Percentiles rank a stretch among this genome's conserved stretches.
phyloP scores from a whole-genome alignment of 2,329 filamentous ascomycete genomes.

The Pseudogymnoascus sp. region DNA sequence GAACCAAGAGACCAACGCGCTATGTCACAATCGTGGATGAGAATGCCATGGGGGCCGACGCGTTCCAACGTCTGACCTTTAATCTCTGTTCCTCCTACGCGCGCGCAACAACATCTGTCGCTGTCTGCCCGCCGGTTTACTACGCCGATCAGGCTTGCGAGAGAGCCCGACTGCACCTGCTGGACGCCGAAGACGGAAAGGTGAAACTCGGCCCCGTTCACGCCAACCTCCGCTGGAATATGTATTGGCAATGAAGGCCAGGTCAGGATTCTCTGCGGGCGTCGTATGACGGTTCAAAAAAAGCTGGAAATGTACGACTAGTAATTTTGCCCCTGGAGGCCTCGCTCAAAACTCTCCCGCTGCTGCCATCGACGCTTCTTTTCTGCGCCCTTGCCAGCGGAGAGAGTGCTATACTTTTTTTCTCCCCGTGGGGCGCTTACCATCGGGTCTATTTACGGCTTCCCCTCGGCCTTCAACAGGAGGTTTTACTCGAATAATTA shows the following conservation, averaged over 20 bases:
- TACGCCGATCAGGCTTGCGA: constrained; percentile 86
- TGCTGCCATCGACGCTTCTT: background rate
- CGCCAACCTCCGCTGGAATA: background rate
- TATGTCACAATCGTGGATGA: constrained; percentile 89
- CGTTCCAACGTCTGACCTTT: constrained; percentile 82
- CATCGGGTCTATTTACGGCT: background rate
- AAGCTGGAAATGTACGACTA: background rate
- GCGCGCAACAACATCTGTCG: constrained; percentile 86
- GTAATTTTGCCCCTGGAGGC: background rate
- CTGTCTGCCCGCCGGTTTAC: constrained; percentile 76
- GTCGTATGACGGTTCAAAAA: background rate
- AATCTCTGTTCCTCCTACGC: constrained; percentile 92
- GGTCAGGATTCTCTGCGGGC: background rate
- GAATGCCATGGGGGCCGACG: constrained; percentile 55
- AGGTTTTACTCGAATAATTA: background rate
- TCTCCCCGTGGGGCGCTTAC: background rate
- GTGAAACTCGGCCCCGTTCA: constrained; percentile 5
- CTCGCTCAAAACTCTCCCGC: background rate
- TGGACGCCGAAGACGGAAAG: background rate
- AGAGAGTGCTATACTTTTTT: background rate
- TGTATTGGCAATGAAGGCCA: constrained; percentile 10
- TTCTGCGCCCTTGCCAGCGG: background rate
- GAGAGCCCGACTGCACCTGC: constrained; percentile 64
- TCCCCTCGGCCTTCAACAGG: background rate
- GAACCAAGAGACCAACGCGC: constrained; percentile 84